Percentiles rank a stretch among this genome's conserved stretches.
phyloP scores from a whole-genome alignment of 2,329 filamentous ascomycete genomes.

The Elsinoe necatrix region DNA sequence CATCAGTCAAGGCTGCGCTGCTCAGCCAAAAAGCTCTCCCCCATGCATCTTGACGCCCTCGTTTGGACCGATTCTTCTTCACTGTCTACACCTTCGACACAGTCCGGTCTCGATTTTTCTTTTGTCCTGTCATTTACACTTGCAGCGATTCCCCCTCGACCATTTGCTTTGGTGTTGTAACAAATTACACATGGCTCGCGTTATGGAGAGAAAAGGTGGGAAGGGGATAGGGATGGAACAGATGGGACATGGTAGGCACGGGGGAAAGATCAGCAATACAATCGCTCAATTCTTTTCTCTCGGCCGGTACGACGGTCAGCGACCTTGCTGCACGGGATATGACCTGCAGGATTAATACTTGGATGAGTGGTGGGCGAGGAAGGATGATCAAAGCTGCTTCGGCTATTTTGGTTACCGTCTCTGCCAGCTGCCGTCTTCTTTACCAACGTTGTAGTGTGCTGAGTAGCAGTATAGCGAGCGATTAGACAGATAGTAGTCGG shows the following conservation, averaged over 20 bases:
- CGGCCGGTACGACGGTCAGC: slow-evolving; percentile 5
- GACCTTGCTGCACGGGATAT: slow-evolving; percentile 4
- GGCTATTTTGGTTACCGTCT: background rate
- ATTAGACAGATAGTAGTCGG: slow-evolving; percentile 13
- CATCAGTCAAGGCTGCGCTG: background rate
- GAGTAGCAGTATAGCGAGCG: slow-evolving; percentile 4
- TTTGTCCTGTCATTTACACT: slow-evolving; percentile 11
- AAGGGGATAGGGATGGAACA: background rate
- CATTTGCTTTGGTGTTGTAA: slow-evolving; percentile 3
- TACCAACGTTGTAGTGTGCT: slow-evolving; percentile 10
- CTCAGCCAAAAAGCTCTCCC: background rate
- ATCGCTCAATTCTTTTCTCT: slow-evolving; percentile 8
- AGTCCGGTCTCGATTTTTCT: slow-evolving; percentile 10
- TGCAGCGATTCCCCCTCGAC: slow-evolving; percentile 16
- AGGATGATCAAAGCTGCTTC: background rate
- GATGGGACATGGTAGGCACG: background rate
- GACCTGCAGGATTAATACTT: slow-evolving; percentile 11
- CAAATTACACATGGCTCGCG: slow-evolving; percentile 10
- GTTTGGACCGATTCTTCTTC: slow-evolving; percentile 13
- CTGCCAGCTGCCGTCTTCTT: background rate
- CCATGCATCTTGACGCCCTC: slow-evolving; percentile 3
- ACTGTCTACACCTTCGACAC: slow-evolving; percentile 17
- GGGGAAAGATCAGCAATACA: slow-evolving; percentile 2
- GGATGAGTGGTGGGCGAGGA: background rate
- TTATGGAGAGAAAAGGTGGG: background rate